Base-by-base conservation (phyloP, 2,329 filamentous ascomycete species). In the Gnomoniopsis sp. region DNA sequence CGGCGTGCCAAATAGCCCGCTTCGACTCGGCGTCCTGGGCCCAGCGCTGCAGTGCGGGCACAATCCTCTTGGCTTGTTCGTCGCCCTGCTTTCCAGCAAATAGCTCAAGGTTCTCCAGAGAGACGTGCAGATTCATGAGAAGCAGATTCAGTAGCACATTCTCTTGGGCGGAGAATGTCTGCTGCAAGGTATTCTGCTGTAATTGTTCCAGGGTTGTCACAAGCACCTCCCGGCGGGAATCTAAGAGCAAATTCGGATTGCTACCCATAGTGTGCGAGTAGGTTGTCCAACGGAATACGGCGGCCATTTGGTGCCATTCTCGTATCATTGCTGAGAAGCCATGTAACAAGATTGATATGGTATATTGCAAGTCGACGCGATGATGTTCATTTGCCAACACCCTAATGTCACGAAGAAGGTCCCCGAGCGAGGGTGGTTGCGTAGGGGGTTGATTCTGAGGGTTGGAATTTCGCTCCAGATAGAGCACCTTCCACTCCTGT, bases 51-150 rank as follows among this genome's bases (percentile, higher is more conserved):
- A 89, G 73, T 0, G 79, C 74, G 0, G 83, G 80, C 62, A 85
- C 86, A 15, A 85, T 78, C 7, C 79, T 73, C 3, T 82, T 78
- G 3, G 87, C 86, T 67, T 88, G 84, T 36, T 88, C 85, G 61
- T 86, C 82, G 23, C 85, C 86, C 63, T 87, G 86, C 47, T 87
- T 86, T 6, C 87, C 87, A 0, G 85, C 83, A 63, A 89, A 88
- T 3, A 87, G 77, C 65, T 89, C 86, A 17, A 89, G 73, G 58
- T 89, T 86, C 63, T 87, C 82, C 2, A 88, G 73, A 0, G 84
- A 84, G 47, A 87, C 79, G 67, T 89, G 82, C 4, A 89, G 74
- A 65, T 88, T 82, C 77, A 89, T 81, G 58, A 86, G 74, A 12
- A 88, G 74, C 1, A 88, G 74, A 64, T 82, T 76, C 10, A 81